Evolutionary conservation across 2,329 filamentous ascomycete genomes (phyloP), one percentile per base, ranked within the genome.

Genomic region (Dichotomopilus funicola): DNA sequence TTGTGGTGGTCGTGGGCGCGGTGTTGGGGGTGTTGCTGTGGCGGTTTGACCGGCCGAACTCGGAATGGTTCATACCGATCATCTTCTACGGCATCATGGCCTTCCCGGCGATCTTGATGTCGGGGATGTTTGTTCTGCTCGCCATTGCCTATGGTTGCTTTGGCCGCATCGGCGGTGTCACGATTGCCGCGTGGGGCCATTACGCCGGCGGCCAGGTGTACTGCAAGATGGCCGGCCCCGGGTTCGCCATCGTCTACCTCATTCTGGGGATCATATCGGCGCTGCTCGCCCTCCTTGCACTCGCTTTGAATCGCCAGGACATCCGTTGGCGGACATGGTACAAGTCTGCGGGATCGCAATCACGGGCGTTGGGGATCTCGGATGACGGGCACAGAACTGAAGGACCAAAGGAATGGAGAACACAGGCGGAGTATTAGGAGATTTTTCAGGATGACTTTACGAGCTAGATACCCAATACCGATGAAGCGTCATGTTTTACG

Each of bases 11-110:
- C 31, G 40, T 51, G 3, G 49, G 49, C 40, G 49, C 41, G 12
- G 40, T n/a, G 31, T 4, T 51, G 40, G 49, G 12, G 31, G 12
- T 51, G 40, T 4, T 51, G 12, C 31, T 51, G 40, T 51, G 41
- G 48, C 31, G 41, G 33, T 51, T 51, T 11, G 33, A n/a, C 6
- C 13, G 10, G 40, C 12, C 12, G 1, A 7, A 51, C 33, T 12
- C 36, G 6, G 4, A 9, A 9, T 51, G 49, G 49, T 51, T 42
- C 9, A n/a, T 51, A 1, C 27, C 40, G 31, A 41, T 51, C 5
- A 12, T 51, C n/a, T 51, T 51, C n/a, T 51, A 51, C 10, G 40
- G 19, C 7, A 1, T 51, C 8, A 51, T 51, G 49, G 49, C 40
- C 6, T 51, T 51, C 33, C 49, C 49, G 2, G 33, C 40, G 49